phyloP scores from a whole-genome alignment of 2,329 filamentous ascomycete species.

The Microdochium paspali region DNA sequence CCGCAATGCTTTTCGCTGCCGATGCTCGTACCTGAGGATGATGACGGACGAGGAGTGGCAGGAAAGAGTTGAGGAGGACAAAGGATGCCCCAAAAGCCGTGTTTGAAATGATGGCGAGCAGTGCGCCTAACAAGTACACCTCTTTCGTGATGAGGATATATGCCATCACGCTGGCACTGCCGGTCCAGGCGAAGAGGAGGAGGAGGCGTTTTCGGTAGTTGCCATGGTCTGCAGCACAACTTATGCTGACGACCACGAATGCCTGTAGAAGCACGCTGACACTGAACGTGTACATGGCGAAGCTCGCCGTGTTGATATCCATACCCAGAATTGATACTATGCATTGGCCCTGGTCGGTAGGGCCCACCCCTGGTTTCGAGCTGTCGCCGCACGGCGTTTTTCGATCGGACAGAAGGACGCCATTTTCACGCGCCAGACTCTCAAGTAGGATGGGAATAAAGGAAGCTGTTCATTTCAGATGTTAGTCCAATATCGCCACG shows the following conservation, averaged over 20 bases:
- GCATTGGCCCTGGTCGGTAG: constrained; percentile 55
- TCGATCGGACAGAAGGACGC: constrained; percentile 72
- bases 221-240: constrained; percentile 90
- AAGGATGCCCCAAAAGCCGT: constrained; percentile 93
- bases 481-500: neutral
- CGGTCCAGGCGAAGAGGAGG: constrained; percentile 73
- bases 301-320: constrained; percentile 91
- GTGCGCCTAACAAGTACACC: constrained; percentile 69
- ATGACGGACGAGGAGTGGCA: constrained; percentile 82
- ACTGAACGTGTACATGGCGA: constrained; percentile 98
- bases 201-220: constrained; percentile 83
- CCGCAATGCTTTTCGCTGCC: constrained; percentile 7
- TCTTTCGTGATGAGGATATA: constrained; percentile 71
- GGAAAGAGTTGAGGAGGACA: constrained; percentile 88
- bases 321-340: constrained; percentile 72
- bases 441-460: constrained; percentile 96
- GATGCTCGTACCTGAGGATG: constrained; percentile 47
- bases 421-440: constrained; percentile 85
- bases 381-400: constrained; percentile 64
- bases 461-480: constrained; percentile 46
- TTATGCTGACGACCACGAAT: constrained; percentile 89
- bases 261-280: constrained; percentile 84
- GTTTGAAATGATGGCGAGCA: constrained; percentile 85
- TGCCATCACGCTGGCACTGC: constrained; percentile 75
- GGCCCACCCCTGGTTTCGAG: constrained; percentile 34